A percentile compares a stretch with the other conserved stretches of the same genome.
These are phyloP conservation scores for Scutellaria barbata DNA, from an alignment of 257 asterid genomes.

Conservation along the genomic window DNA sequence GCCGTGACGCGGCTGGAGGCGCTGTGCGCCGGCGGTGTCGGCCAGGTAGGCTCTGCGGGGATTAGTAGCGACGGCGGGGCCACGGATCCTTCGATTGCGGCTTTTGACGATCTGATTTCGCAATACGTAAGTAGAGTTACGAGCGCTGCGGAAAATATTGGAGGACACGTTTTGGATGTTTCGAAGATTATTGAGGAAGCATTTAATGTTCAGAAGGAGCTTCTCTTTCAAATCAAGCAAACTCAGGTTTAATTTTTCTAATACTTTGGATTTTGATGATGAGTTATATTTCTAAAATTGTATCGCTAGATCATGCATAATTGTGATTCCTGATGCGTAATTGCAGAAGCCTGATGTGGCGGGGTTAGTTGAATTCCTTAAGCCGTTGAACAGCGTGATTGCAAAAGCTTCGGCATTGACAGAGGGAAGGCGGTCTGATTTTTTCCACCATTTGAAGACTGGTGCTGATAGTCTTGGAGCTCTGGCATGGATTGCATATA, in stretches of 20 bases:
- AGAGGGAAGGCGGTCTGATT: conserved; percentile 75
- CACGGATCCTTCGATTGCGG: conserved; percentile 71
- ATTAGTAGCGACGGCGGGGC: conserved; percentile 49
- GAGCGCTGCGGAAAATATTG: conserved; percentile 69
- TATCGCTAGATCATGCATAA: too few relatives aligned
- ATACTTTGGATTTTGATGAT: not conserved
- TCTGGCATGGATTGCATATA: conserved; percentile 83
- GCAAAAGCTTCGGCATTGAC: conserved; percentile 58
- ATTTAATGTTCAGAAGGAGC: conserved; percentile 67
- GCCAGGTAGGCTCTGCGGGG: conserved; percentile 45
- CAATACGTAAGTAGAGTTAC: conserved; percentile 54
- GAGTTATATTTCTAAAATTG: too few relatives aligned
- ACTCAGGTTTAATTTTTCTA: conserved; percentile 51
- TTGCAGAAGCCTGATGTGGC: conserved; percentile 72
- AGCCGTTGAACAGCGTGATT: conserved; percentile 75
- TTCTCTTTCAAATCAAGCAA: conserved; percentile 58
- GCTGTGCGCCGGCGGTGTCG: conserved; percentile 53
- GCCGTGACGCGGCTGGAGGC: conserved; percentile 83
- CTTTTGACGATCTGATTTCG: conserved; percentile 68
- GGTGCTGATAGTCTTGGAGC: conserved; percentile 80
- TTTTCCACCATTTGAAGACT: conserved; percentile 76
- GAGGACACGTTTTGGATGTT: conserved; percentile 74
- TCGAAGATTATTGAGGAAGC: conserved; percentile 64
- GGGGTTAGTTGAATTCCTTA: conserved; percentile 67
- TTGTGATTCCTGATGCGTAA: conserved; percentile 14